Conservation (phyloP, 306 rosid genomes). For the Notholithocarpus densiflorus region DNA sequence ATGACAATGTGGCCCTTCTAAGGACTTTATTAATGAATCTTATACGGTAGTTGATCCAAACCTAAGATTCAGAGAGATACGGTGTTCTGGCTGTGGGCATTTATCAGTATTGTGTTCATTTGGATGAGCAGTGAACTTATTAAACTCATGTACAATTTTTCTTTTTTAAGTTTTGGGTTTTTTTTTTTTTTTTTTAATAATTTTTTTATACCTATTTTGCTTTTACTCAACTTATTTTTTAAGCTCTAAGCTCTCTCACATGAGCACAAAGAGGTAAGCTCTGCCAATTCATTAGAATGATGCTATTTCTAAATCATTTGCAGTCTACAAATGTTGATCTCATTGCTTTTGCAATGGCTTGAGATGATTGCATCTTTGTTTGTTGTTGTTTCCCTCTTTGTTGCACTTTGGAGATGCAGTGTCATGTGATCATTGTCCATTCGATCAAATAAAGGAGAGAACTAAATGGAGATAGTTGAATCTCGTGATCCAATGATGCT, state of each 20-base stretch:
- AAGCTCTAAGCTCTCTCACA: no score
- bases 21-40: background rate
- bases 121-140: no score
- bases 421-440: constrained; percentile 32
- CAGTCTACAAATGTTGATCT: background rate
- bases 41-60: background rate
- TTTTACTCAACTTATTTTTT: no score
- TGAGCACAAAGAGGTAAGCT: background rate
- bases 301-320: background rate
- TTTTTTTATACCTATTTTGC: no score
- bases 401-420: background rate
- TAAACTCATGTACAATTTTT: no score
- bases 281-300: background rate
- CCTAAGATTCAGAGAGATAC: background rate
- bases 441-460: background rate
- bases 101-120: background rate
- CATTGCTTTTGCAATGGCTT: background rate
- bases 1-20: background rate
- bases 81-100: background rate
- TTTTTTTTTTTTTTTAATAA: no score
- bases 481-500: constrained; percentile 37
- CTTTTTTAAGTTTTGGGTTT: no score
- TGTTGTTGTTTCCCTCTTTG: background rate
- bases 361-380: background rate
- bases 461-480: background rate